Percentiles rank a stretch among this genome's conserved stretches.
Evolutionary conservation across 23 red algal species (phyloP).

Genomic region (Gracilaria gracilis): DNA sequence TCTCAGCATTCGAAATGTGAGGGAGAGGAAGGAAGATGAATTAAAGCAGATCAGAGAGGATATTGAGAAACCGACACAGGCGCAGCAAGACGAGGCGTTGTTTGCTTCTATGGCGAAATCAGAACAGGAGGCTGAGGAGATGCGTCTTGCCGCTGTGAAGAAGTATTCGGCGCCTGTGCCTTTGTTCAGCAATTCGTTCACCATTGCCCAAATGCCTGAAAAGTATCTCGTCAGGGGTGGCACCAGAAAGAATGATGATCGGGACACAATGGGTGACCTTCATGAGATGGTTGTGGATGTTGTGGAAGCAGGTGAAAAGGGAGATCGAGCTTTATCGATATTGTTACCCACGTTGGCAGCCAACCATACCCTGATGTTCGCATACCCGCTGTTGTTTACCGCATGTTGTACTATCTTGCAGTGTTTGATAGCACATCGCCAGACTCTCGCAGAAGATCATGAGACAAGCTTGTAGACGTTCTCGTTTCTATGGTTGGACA

Average conservation of each 20-base stretch:
- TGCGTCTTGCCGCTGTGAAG: background rate
- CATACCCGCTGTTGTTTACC: background rate
- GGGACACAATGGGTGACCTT: background rate
- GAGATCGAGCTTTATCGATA: constrained; percentile 13
- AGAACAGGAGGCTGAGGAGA: constrained; percentile 24
- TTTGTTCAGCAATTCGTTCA: constrained; percentile 22
- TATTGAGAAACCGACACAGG: background rate
- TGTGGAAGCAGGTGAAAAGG: constrained; percentile 9
- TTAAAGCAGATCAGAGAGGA: constrained; percentile 46
- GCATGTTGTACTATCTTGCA: constrained; percentile 1
- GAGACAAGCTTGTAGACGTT: constrained; percentile 23
- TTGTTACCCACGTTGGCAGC: constrained; percentile 10
- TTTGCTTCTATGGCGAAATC: constrained; percentile 37
- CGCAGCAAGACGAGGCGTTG: constrained; percentile 8
- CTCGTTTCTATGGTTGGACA: constrained; percentile 15
- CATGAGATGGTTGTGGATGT: constrained; percentile 49
- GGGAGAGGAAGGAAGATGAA: constrained; percentile 25
- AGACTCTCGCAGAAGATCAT: background rate
- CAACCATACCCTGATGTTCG: background rate
- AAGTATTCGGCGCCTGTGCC: constrained; percentile 59
- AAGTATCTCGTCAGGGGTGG: constrained; percentile 22
- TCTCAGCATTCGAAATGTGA: background rate
- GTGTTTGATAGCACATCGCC: constrained; percentile 23
- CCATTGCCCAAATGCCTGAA: constrained; percentile 9
- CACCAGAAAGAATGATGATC: background rate